A percentile compares a stretch with the other conserved stretches of the same genome.
Conservation (phyloP, 345 rosid genomes). For the Aquilaria yunnanensis region DNA sequence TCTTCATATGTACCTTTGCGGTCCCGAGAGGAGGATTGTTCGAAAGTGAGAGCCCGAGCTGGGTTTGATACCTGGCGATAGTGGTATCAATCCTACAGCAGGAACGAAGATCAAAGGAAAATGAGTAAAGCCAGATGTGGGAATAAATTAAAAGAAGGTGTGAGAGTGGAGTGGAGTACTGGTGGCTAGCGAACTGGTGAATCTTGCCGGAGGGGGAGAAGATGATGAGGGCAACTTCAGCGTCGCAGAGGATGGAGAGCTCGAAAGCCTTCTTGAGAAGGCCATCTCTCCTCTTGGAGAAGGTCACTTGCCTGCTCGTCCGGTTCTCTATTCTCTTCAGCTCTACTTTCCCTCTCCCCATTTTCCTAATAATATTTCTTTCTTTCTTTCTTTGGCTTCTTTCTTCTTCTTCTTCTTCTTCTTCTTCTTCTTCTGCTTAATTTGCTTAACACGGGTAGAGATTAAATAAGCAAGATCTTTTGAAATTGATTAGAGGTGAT, state of each 20-base stretch:
- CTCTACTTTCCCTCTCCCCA: conserved; percentile 66
- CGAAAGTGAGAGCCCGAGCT: conserved; percentile 29
- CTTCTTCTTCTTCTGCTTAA: too few relatives aligned
- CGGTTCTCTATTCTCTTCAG: conserved; percentile 61
- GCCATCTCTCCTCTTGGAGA: conserved; percentile 60
- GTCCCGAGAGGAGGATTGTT: conserved; percentile 18
- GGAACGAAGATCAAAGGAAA: neutral
- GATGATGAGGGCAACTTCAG: conserved; percentile 46
- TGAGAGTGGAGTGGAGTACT: conserved; percentile 16
- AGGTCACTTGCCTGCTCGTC: conserved; percentile 56
- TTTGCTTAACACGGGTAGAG: too few relatives aligned
- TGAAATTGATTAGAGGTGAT: too few relatives aligned
- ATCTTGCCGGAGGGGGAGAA: conserved; percentile 49
- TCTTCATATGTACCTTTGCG: conserved; percentile 29
- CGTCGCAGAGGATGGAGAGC: conserved; percentile 64
- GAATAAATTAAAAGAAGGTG: neutral
- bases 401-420: too few relatives aligned
- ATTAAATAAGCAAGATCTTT: too few relatives aligned
- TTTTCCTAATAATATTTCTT: neutral
- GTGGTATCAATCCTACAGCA: conserved; percentile 41
- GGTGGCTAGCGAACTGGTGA: conserved; percentile 49
- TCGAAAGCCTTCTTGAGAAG: conserved; percentile 60
- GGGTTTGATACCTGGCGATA: conserved; percentile 32
- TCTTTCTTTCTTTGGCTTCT: too few relatives aligned
- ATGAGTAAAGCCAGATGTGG: neutral